Percentiles rank a stretch among this genome's conserved stretches.
phyloP scores from a whole-genome alignment of 495 filamentous ascomycete species.

The Ascobolus immersus region DNA sequence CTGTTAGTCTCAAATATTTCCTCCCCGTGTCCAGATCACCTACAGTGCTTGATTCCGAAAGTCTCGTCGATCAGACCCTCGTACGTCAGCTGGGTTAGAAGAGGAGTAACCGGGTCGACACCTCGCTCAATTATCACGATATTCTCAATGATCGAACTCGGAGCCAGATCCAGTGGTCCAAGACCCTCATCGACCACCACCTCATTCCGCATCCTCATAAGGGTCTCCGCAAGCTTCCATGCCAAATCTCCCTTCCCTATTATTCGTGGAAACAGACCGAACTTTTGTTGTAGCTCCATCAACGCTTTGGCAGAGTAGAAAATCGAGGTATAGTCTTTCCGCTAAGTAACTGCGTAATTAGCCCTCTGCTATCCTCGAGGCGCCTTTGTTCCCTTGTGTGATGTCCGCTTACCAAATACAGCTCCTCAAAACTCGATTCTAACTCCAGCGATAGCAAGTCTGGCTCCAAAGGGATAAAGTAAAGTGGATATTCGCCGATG shows the following conservation, averaged over 20 bases:
- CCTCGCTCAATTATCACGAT: slow-evolving; percentile 89
- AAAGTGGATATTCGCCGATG: slow-evolving; percentile 58
- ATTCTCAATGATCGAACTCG: slow-evolving; percentile 65
- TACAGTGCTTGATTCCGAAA: slow-evolving; percentile 49
- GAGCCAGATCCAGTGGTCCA: slow-evolving; percentile 43
- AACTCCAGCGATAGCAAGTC: slow-evolving; percentile 82
- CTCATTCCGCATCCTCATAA: slow-evolving; percentile 85
- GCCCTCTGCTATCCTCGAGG: neutral
- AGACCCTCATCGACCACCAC: slow-evolving; percentile 53
- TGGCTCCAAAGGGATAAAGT: slow-evolving; percentile 73
- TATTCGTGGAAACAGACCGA: slow-evolving; percentile 86
- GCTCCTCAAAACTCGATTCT: slow-evolving; percentile 58
- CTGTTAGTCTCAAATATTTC: slow-evolving; percentile 1
- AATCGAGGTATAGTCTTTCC: slow-evolving; percentile 72
- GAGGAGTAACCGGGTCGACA: slow-evolving; percentile 67
- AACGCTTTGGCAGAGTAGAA: slow-evolving; percentile 77
- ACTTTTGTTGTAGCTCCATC: slow-evolving; percentile 75
- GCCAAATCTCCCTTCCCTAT: slow-evolving; percentile 92
- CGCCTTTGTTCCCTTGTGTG: too few relatives aligned
- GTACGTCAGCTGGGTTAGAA: slow-evolving; percentile 90
- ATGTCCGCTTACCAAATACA: slow-evolving; percentile 42
- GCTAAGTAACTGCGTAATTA: slow-evolving; percentile 20
- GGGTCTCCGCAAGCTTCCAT: slow-evolving; percentile 59
- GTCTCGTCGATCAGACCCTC: slow-evolving; percentile 90
- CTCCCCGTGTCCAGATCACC: neutral